phyloP scores from a whole-genome alignment of 2,329 filamentous ascomycete genomes.

The Cladophialophora psammophila region DNA sequence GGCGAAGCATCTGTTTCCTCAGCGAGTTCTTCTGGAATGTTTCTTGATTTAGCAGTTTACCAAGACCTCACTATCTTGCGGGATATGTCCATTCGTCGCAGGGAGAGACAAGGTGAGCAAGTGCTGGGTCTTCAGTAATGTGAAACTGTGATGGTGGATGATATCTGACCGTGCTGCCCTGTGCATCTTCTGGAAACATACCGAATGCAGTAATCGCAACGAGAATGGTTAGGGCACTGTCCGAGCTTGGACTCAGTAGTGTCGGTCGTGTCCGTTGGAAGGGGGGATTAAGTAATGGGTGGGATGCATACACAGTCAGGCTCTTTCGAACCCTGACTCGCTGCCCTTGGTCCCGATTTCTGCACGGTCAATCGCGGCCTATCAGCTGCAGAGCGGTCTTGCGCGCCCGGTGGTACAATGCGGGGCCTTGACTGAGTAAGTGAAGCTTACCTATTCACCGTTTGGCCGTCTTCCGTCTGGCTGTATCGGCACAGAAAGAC shows the following conservation, averaged over 20 bases:
- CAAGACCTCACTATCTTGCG: background rate
- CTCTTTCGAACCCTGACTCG: background rate
- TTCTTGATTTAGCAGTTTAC: constrained; percentile 2
- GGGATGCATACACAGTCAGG: background rate
- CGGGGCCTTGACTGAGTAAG: background rate
- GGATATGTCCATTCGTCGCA: background rate
- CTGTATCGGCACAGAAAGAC: too few relatives aligned
- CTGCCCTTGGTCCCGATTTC: background rate
- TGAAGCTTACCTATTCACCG: background rate
- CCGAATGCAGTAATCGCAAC: constrained; percentile 1
- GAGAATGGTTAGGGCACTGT: background rate
- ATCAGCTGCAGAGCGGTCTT: background rate
- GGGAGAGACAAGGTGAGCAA: background rate
- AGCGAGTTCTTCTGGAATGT: constrained; percentile 8
- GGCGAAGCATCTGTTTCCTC: background rate
- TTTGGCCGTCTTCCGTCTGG: too few relatives aligned
- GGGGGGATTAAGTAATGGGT: constrained; percentile 9
- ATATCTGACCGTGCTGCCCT: background rate
- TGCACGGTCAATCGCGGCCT: background rate
- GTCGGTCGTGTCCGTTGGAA: background rate
- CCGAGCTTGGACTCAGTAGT: background rate
- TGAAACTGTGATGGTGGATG: background rate
- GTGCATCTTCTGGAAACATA: constrained; percentile 15
- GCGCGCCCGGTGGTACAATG: background rate
- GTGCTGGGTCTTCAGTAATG: background rate